Base-by-base conservation (phyloP, 2,329 filamentous ascomycete genomes). In the Cryphonectria parasitica region DNA sequence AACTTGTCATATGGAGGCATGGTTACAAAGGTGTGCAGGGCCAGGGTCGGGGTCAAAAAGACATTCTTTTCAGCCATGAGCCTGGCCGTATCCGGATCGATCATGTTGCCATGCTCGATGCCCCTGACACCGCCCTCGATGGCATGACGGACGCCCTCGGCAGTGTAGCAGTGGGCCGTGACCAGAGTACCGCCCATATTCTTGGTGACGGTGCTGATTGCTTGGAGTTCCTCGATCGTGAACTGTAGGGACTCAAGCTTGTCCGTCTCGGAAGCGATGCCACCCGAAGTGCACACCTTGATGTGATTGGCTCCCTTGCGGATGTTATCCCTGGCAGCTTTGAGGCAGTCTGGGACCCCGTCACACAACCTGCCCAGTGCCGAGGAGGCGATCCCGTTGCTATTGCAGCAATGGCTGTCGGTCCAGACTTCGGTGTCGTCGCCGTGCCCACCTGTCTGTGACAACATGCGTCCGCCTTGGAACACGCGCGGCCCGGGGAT, bases 211-310 rank as follows among this genome's bases (percentile, higher is more conserved):
- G 78, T 80, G 0, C 81, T 79, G 45, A 87, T 85, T 1, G 85
- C 84, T 34, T 77, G 76, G 64, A 88, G 84, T 75, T 87, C 86
- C 41, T 83, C 84, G 0, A 82, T 78, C 0, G 86, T 86, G 77
- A 89, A 90, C 75, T 90, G 88, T 17, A 85, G 77, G 74, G 84
- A 82, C 13, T 84, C 82, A 17, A 90, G 78, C 52, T 66, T 52
- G 74, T 90, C 88, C 0, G 86, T 88, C 0, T 86, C 86, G 13
- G 82, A 85, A 0, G 85, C 82, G 1, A 90, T 87, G 13, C 88
- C 88, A 1, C 88, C 88, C 3, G 83, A 83, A 0, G 81, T 81
- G 86, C 89, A 89, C 72, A 90, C 87, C 77, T 90, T 90, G 77
- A 90, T 83, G 73, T 89, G 89, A 74, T 90, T 86, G 0, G 86